Percentiles rank a stretch among this genome's conserved stretches.
These are phyloP conservation scores for Aspergillus cristatus DNA, from an alignment of 495 filamentous ascomycete species.

Conservation along the genomic window DNA sequence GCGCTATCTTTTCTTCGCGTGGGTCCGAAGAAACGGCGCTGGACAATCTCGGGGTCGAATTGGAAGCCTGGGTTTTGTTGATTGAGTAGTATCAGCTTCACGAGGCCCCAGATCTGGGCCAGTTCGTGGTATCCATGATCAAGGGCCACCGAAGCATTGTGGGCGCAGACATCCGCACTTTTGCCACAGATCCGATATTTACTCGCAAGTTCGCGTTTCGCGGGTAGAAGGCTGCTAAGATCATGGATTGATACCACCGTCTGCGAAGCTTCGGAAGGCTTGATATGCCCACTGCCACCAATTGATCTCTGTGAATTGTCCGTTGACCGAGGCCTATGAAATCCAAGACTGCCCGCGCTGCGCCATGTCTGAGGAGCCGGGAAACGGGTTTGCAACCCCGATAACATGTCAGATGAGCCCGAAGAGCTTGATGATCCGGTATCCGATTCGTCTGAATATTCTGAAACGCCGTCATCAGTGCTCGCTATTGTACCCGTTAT, in stretches of 20 bases:
- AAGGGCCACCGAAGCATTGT: conserved; percentile 72
- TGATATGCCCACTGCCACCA: conserved; percentile 29
- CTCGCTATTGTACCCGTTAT: conserved; percentile 38
- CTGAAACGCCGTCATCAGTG: conserved; percentile 42
- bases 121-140: conserved; percentile 64
- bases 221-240: conserved; percentile 57
- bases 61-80: conserved; percentile 54
- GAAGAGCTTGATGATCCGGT: conserved; percentile 63
- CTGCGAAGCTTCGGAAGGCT: conserved; percentile 30
- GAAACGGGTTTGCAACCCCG: conserved; percentile 38
- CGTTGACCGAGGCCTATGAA: conserved; percentile 38
- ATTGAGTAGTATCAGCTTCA: conserved; percentile 66
- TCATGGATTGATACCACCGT: conserved; percentile 63
- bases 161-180: conserved; percentile 64
- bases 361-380: conserved; percentile 47
- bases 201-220: conserved; percentile 63
- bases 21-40: conserved; percentile 35
- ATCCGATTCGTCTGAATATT: conserved; percentile 57
- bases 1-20: conserved; percentile 22
- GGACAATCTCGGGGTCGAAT: conserved; percentile 46
- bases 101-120: conserved; percentile 76
- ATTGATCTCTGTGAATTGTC: conserved; percentile 50
- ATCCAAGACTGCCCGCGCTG: conserved; percentile 34
- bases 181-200: conserved; percentile 80
- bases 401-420: conserved; percentile 52